Evolutionary conservation across 139 green algal species (phyloP).

Genomic region (Trebouxia sp.): DNA sequence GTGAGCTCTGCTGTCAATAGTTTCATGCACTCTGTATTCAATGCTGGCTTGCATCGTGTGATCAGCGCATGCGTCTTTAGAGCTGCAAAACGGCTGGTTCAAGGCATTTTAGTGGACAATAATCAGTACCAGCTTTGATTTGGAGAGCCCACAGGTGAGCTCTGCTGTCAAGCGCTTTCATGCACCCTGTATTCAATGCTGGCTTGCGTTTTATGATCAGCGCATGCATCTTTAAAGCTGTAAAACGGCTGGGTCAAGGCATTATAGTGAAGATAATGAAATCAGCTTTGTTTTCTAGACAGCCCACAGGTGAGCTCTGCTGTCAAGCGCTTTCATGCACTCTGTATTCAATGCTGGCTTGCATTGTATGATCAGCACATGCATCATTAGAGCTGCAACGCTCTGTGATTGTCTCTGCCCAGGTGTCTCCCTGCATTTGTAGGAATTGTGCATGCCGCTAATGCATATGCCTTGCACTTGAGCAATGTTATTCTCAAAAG

Average conservation of each 20-base stretch:
- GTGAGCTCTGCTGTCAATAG: not conserved
- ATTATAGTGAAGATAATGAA: not conserved
- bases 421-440: too few relatives aligned
- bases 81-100: not conserved
- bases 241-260: not conserved
- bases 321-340: too few relatives aligned
- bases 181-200: too few relatives aligned
- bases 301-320: conserved; percentile 37
- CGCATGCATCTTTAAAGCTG: not conserved
- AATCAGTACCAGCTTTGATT: conserved; percentile 35
- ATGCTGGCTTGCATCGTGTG: not conserved
- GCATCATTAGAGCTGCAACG: not conserved
- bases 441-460: too few relatives aligned
- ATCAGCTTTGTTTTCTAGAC: conserved; percentile 43
- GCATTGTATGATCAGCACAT: not conserved
- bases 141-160: conserved; percentile 44
- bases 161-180: too few relatives aligned
- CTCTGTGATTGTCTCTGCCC: too few relatives aligned
- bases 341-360: too few relatives aligned
- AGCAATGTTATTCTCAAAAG: too few relatives aligned
- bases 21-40: too few relatives aligned
- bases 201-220: not conserved
- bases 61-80: not conserved
- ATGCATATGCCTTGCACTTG: too few relatives aligned
- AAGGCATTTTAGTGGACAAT: not conserved